Base-by-base conservation (phyloP, 805 yeast species). In the Candida jianshihensis region DNA sequence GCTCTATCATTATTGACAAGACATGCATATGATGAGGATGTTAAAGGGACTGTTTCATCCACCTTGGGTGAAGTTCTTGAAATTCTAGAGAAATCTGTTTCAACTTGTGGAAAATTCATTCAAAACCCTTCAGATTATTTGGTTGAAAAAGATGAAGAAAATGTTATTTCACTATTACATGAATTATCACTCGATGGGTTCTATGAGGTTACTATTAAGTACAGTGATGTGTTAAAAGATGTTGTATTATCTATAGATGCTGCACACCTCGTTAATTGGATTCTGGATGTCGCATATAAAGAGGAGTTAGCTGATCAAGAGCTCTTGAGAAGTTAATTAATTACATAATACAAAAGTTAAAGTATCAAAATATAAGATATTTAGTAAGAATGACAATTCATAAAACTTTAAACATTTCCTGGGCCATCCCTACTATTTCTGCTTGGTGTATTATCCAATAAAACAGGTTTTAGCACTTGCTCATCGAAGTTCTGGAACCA, bases 401-500 rank as follows among this genome's bases (percentile, higher is more conserved):
- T 19, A 17, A 20, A 22, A 5, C 6, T 17, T 31, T 19, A 19
- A 33, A 33, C 20, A 16, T 5, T 25, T 15, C 16, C 31, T 15
- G 41, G 24, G 1, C 39, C 35, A 36, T 42, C 50, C 14, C 35
- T 46, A 16, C 47, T 38, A 35, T 35, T 44, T 32, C 46, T 46
- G 4, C 18, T 11, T 10, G 42, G 35, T 10, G 51, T 42, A 41
- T 64, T 66, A 49, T 90, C 97, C 40, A 89, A 69, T 36, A 90
- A 70, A 0, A 87, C 96, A 1, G 97, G 97, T 57, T 89, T 89
- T 49, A 92, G 68, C 17, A 92, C 92, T 54, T 86, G 86, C 49
- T 92, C 96, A 56, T 92, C 99, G 54, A 92, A 86, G 48, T 77
- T 81, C 16, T 86, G 81, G 58, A 92, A 92, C 97, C 98, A 90